Percentiles rank a stretch among this genome's conserved stretches.
phyloP scores from a whole-genome alignment of 1,284 basidiomycete species.

The Irpex sp. region DNA sequence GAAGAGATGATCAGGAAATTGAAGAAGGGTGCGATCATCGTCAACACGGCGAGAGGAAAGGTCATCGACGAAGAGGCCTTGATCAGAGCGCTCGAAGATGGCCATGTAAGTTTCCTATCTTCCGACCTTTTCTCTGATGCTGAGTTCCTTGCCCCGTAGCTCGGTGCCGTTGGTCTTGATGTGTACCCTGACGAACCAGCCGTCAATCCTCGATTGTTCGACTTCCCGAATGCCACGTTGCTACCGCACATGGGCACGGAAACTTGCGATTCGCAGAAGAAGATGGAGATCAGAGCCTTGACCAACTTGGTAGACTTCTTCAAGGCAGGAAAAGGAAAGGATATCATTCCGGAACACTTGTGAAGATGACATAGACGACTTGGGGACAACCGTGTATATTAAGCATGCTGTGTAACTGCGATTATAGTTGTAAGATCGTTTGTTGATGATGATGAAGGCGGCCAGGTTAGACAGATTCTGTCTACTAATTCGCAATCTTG shows the following conservation, averaged over 20 bases:
- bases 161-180: conserved; percentile 83
- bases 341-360: conserved; percentile 61
- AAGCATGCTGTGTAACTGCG: not conserved
- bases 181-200: conserved; percentile 88
- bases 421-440: not conserved
- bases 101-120: conserved; percentile 58
- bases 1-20: conserved; percentile 76
- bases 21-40: conserved; percentile 78
- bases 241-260: conserved; percentile 92
- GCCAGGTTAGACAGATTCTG: not conserved
- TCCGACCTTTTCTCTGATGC: conserved; percentile 9
- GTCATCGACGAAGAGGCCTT: conserved; percentile 87
- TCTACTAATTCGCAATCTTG: not conserved
- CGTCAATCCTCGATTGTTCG: conserved; percentile 77
- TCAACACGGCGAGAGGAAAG: conserved; percentile 90
- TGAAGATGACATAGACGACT: conserved; percentile 18
- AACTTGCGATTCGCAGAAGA: conserved; percentile 75
- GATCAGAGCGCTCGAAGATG: conserved; percentile 79
- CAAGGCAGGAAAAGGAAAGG: conserved; percentile 55
- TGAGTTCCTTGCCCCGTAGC: conserved; percentile 35
- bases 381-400: not conserved
- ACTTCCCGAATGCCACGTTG: conserved; percentile 79
- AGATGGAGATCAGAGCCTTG: conserved; percentile 80
- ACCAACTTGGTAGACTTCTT: conserved; percentile 70
- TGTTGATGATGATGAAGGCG: not conserved